A percentile compares a stretch with the other conserved stretches of the same genome.
Conservation (phyloP, 2,329 filamentous ascomycete species). For the Aspergillus arachidicola region DNA sequence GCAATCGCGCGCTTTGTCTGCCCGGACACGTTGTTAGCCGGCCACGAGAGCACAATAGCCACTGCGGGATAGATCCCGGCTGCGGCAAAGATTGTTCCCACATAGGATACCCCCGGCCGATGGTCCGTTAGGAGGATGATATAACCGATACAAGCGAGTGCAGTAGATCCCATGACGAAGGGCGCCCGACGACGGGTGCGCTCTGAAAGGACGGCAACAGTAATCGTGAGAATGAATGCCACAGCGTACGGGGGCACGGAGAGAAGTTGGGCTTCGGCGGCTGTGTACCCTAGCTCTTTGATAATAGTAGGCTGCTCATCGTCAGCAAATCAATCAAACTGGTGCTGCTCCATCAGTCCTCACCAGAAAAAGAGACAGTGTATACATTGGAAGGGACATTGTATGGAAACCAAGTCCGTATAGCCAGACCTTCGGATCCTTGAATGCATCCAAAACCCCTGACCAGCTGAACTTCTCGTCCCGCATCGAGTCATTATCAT, state of each 20-base stretch:
- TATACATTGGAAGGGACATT: slow-evolving; percentile 62
- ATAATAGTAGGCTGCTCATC: slow-evolving; percentile 44
- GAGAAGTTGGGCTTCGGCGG: slow-evolving; percentile 53
- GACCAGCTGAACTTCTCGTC: slow-evolving; percentile 70
- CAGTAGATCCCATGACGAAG: slow-evolving; percentile 63
- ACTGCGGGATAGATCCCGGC: slow-evolving; percentile 68
- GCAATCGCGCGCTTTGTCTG: slow-evolving; percentile 70
- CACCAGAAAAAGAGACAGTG: slow-evolving; percentile 41
- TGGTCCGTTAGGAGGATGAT: slow-evolving; percentile 59
- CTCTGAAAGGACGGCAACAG: slow-evolving; percentile 64
- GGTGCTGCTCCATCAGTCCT: slow-evolving; percentile 6
- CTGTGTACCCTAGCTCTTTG: slow-evolving; percentile 44
- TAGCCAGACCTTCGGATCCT: slow-evolving; percentile 71
- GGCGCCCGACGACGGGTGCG: slow-evolving; percentile 59
- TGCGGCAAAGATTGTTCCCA: slow-evolving; percentile 64
- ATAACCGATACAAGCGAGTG: slow-evolving; percentile 64
- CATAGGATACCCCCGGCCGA: slow-evolving; percentile 60
- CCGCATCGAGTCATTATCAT: slow-evolving; percentile 70
- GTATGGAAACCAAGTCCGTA: slow-evolving; percentile 74
- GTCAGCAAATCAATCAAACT: not conserved
- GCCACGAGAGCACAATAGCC: slow-evolving; percentile 68
- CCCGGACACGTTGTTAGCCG: slow-evolving; percentile 70
- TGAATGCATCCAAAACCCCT: slow-evolving; percentile 64
- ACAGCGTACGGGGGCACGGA: slow-evolving; percentile 68
- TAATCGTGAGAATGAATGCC: slow-evolving; percentile 62